Evolutionary conservation across 2,329 filamentous ascomycete genomes (phyloP).

Genomic region (Pseudomassariella vexata): DNA sequence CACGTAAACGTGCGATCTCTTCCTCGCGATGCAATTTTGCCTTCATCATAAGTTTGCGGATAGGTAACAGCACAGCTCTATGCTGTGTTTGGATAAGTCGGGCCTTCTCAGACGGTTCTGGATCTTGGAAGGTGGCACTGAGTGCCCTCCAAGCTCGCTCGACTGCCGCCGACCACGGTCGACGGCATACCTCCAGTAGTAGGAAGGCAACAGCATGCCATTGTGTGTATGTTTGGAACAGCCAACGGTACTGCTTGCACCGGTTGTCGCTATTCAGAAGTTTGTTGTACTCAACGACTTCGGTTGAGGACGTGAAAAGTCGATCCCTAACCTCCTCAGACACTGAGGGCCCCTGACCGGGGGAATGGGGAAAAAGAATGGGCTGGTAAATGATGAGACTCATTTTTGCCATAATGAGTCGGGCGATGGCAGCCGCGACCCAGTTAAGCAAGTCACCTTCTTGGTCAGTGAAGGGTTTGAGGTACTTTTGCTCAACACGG

Average conservation of each 20-base stretch:
- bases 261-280: slow-evolving; percentile 43
- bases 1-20: slow-evolving; percentile 43
- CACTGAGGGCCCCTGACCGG: slow-evolving; percentile 27
- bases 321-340: slow-evolving; percentile 33
- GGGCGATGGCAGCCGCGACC: slow-evolving; percentile 41
- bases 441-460: slow-evolving; percentile 41
- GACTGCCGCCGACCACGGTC: slow-evolving; percentile 42
- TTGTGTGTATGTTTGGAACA: slow-evolving; percentile 54
- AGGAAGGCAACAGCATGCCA: slow-evolving; percentile 55
- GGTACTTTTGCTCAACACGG: slow-evolving; percentile 47
- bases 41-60: slow-evolving; percentile 48
- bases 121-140: slow-evolving; percentile 29
- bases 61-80: slow-evolving; percentile 48
- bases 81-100: slow-evolving; percentile 38
- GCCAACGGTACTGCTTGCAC: slow-evolving; percentile 49
- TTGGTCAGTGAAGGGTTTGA: slow-evolving; percentile 41
- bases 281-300: slow-evolving; percentile 51
- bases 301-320: slow-evolving; percentile 44
- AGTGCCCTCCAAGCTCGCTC: slow-evolving; percentile 46
- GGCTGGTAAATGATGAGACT: slow-evolving; percentile 49
- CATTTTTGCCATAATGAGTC: slow-evolving; percentile 49
- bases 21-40: slow-evolving; percentile 44
- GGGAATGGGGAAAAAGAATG: slow-evolving; percentile 42
- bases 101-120: slow-evolving; percentile 35
- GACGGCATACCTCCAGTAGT: slow-evolving; percentile 42